Percentiles rank a stretch among this genome's conserved stretches.
Evolutionary conservation across 164 flowering plant genomes (phyloP).

Genomic region (Vitis labrusca): DNA sequence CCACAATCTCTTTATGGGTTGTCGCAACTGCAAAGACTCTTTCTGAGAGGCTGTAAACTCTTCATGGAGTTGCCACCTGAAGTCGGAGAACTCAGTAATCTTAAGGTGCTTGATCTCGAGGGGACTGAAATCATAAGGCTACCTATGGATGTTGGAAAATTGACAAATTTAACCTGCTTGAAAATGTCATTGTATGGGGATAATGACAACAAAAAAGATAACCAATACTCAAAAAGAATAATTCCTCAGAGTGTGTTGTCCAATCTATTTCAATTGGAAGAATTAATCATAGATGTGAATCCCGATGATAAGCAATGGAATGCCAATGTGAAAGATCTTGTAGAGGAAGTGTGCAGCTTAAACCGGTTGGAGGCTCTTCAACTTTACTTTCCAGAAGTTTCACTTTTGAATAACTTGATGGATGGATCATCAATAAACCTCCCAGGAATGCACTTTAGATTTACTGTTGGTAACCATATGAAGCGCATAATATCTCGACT

Average conservation of each 20-base stretch:
- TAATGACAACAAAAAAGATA: not conserved
- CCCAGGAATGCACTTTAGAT: no score
- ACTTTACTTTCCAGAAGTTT: constrained; percentile 11
- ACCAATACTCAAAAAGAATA: not conserved
- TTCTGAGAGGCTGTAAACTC: constrained; percentile 17
- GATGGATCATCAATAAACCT: no score
- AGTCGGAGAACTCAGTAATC: constrained; percentile 15
- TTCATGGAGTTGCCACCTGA: constrained; percentile 12
- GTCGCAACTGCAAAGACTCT: constrained; percentile 9
- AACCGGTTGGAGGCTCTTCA: not conserved
- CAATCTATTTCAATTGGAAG: not conserved
- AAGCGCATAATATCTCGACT: no score
- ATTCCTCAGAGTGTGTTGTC: constrained; percentile 8
- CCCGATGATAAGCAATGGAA: constrained; percentile 13
- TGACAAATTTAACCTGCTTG: constrained; percentile 9
- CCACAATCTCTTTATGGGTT: constrained; percentile 16
- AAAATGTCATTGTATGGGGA: constrained; percentile 13
- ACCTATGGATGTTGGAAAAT: constrained; percentile 11
- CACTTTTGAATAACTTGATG: no score
- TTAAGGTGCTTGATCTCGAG: constrained; percentile 25
- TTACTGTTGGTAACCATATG: no score
- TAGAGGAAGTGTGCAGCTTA: constrained; percentile 1
- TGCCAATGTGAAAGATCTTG: not conserved
- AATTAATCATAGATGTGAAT: constrained; percentile 7
- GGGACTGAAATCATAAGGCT: constrained; percentile 12